Evolutionary conservation across 257 asterid species (phyloP).

Genomic region (Capsicum rhomboideum): DNA sequence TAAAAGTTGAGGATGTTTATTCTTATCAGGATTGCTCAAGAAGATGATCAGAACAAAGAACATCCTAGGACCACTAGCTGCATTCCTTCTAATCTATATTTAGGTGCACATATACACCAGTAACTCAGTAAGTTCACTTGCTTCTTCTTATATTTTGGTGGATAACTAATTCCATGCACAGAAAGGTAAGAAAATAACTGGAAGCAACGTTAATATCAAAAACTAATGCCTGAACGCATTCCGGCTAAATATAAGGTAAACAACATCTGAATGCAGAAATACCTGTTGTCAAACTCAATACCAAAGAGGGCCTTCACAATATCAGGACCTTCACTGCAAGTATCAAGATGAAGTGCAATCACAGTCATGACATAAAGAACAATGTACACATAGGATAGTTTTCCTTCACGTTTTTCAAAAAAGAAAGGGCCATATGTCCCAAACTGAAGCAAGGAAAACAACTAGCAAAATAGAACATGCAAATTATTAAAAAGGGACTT

Average conservation of each 20-base stretch:
- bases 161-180: not conserved
- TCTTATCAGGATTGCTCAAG: not conserved
- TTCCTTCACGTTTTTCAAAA: not conserved
- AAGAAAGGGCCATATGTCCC: not conserved
- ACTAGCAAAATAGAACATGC: not conserved
- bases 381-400: not conserved
- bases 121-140: not conserved
- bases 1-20: not conserved
- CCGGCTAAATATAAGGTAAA: not conserved
- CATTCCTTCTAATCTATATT: not conserved
- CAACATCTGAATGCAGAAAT: slow-evolving; percentile 9
- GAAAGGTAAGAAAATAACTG: not conserved
- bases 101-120: not conserved
- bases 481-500: not conserved
- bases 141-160: not conserved
- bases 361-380: not conserved
- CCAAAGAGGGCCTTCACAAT: slow-evolving; percentile 77
- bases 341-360: not conserved
- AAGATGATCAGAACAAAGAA: not conserved
- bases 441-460: not conserved
- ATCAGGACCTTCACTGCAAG: slow-evolving; percentile 74
- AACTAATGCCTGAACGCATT: not conserved
- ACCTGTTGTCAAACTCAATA: slow-evolving; percentile 92
- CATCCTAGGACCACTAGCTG: not conserved
- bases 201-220: not conserved